phyloP scores from a whole-genome alignment of 192 early-diverging fungal genomes.

The Phlyctochytrium planicorne region DNA sequence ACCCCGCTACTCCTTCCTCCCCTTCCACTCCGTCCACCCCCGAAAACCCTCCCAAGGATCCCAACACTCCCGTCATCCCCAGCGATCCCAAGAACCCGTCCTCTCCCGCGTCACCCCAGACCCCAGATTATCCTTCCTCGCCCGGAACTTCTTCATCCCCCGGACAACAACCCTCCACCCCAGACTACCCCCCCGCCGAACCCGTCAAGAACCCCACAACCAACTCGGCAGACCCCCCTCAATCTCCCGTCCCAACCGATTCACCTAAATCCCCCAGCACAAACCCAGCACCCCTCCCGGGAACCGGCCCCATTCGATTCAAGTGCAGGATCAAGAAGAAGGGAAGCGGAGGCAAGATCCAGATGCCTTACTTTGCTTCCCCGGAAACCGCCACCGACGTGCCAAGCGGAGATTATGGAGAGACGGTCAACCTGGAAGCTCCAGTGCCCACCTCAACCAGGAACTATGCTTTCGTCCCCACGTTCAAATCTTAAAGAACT shows the following conservation, averaged over 20 bases:
- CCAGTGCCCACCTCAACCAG: background rate
- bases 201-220: background rate
- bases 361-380: too few relatives aligned
- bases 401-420: background rate
- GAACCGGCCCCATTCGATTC: slow-evolving; percentile 1
- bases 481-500: background rate
- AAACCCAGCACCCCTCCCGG: background rate
- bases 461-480: background rate
- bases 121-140: too few relatives aligned
- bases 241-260: background rate
- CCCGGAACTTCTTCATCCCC: too few relatives aligned
- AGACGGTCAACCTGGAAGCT: background rate
- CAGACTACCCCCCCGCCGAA: background rate
- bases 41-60: too few relatives aligned
- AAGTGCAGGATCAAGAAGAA: background rate
- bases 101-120: too few relatives aligned
- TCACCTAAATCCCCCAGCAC: background rate
- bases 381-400: too few relatives aligned
- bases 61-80: too few relatives aligned
- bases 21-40: too few relatives aligned
- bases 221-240: background rate
- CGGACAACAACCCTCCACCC: background rate
- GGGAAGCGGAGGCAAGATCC: background rate
- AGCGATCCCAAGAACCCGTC: too few relatives aligned
- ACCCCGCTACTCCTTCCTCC: too few relatives aligned